These are phyloP conservation scores for Gnomoniopsis smithogilvyi DNA, from an alignment of 2,329 filamentous ascomycete genomes.

Conservation along the genomic window DNA sequence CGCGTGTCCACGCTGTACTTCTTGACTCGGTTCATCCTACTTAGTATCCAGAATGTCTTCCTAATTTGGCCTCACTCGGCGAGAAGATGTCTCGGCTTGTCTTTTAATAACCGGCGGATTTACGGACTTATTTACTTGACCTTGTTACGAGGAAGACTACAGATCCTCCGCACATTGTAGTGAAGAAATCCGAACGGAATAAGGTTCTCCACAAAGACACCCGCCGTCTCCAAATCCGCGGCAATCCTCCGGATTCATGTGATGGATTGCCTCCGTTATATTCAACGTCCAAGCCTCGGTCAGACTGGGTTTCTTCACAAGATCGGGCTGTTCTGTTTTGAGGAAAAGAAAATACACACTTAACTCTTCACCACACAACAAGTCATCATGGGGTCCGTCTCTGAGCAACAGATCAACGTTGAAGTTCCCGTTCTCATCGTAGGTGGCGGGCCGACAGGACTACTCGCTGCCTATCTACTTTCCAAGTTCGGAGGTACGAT, in stretches of 20 bases:
- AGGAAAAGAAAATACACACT: too few species aligned
- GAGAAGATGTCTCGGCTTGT: neutral
- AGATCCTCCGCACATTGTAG: too few species aligned
- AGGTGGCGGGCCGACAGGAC: conserved; percentile 33
- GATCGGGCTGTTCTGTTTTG: too few species aligned
- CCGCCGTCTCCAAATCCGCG: neutral
- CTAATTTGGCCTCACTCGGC: too few species aligned
- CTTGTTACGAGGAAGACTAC: neutral
- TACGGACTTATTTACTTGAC: neutral
- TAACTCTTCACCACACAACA: neutral
- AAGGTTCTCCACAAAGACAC: neutral
- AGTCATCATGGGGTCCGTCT: neutral
- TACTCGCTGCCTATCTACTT: conserved; percentile 32
- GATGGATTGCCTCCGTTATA: neutral
- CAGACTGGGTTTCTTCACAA: too few species aligned
- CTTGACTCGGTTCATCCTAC: too few species aligned
- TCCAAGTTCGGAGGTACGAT: conserved; percentile 25
- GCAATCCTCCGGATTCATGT: neutral
- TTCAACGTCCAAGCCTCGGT: neutral
- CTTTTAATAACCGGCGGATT: neutral
- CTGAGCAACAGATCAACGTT: neutral
- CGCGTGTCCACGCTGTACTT: too few species aligned
- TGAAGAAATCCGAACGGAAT: neutral
- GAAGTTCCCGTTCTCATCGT: conserved; percentile 33
- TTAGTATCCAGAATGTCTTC: too few species aligned